Percentiles rank a stretch among this genome's conserved stretches.
phyloP scores from a whole-genome alignment of 2,329 filamentous ascomycete genomes.

The Ustulina deusta region DNA sequence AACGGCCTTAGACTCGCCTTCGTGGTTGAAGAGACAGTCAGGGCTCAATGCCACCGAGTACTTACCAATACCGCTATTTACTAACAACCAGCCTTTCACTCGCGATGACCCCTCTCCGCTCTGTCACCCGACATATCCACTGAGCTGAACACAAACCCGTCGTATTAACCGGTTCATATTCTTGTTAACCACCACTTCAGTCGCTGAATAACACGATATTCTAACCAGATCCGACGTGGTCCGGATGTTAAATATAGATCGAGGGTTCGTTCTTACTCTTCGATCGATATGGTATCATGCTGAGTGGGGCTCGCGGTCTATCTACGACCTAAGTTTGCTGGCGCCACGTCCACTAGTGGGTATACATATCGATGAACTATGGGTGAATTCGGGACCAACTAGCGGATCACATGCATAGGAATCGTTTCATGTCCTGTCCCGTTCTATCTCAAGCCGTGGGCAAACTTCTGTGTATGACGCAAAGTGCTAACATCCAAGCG shows the following conservation, averaged over 20 bases:
- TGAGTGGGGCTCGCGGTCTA: conserved; percentile 1
- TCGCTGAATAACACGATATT: neutral
- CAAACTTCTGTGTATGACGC: neutral
- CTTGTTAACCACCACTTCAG: neutral
- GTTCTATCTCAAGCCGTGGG: neutral
- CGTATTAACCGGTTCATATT: neutral
- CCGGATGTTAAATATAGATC: neutral
- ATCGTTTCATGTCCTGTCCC: neutral
- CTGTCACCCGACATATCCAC: neutral
- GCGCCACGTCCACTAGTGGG: conserved; percentile 6
- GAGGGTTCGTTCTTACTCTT: neutral
- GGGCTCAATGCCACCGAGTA: neutral
- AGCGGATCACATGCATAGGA: conserved; percentile 5
- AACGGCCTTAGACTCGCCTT: neutral
- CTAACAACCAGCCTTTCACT: neutral
- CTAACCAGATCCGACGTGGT: neutral
- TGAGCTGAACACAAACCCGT: neutral
- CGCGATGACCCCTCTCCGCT: neutral
- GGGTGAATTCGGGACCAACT: neutral
- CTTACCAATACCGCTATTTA: neutral
- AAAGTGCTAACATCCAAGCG: neutral
- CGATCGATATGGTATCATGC: neutral
- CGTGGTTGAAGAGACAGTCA: neutral
- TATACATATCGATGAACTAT: neutral
- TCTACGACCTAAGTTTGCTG: neutral